A percentile compares a stretch with the other conserved stretches of the same genome.
Evolutionary conservation across 441 rosid genomes (phyloP).

Genomic region (Daphne laureola): DNA sequence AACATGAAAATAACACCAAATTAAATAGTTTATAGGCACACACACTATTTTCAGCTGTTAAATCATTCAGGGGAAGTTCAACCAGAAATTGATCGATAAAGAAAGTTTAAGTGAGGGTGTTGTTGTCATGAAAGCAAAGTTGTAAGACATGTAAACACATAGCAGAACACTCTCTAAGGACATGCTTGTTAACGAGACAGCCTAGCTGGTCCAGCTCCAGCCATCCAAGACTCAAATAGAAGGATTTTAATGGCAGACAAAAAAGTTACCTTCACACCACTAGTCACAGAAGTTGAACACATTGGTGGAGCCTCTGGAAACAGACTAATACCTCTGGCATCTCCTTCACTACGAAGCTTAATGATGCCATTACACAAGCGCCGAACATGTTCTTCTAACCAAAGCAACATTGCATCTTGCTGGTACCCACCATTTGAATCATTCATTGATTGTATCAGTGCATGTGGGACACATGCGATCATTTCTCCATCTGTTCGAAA

Average conservation of each 20-base stretch:
- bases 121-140: not conserved
- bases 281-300: slow-evolving; percentile 48
- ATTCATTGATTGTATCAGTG: slow-evolving; percentile 31
- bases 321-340: slow-evolving; percentile 28
- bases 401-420: slow-evolving; percentile 57
- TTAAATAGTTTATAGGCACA: not conserved
- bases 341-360: slow-evolving; percentile 27
- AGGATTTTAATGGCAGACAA: not conserved
- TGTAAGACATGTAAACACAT: no score
- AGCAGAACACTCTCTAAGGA: no score
- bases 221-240: not conserved
- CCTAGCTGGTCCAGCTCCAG: not conserved
- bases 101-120: no score
- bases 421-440: slow-evolving; percentile 23
- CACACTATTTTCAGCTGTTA: not conserved
- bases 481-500: slow-evolving; percentile 29
- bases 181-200: not conserved
- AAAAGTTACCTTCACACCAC: slow-evolving; percentile 39
- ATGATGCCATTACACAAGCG: slow-evolving; percentile 45
- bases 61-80: no score
- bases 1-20: not conserved
- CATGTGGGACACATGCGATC: slow-evolving; percentile 53
- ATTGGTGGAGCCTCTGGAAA: slow-evolving; percentile 48
- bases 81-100: no score
- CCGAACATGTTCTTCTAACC: slow-evolving; percentile 59